A percentile compares a stretch with the other conserved stretches of the same genome.
These are phyloP conservation scores for Cardamine chenopodiifolia DNA, from an alignment of 345 rosid species.

Conservation along the genomic window DNA sequence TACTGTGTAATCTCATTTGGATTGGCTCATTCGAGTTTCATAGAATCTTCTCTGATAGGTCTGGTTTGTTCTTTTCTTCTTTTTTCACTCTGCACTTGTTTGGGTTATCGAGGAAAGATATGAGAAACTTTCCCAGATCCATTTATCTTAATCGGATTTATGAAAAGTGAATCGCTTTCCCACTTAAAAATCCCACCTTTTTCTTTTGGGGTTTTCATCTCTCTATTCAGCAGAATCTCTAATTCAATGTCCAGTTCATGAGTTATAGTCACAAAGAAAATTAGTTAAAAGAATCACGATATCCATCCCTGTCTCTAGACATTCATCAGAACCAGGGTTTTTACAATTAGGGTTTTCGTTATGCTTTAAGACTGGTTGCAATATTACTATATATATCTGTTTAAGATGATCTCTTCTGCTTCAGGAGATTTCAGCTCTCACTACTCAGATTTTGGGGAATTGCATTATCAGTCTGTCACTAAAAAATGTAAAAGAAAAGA, in stretches of 20 bases:
- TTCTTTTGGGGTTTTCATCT: background rate
- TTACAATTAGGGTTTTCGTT: constrained; percentile 35
- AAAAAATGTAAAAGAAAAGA: background rate
- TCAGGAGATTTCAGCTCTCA: background rate
- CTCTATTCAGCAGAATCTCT: constrained; percentile 16
- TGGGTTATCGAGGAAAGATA: background rate
- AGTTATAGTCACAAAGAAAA: background rate
- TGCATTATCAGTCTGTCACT: too few relatives aligned
- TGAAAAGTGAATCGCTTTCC: constrained; percentile 19
- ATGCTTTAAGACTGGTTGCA: constrained; percentile 36
- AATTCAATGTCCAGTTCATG: background rate
- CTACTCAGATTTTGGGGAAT: background rate
- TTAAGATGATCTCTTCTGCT: constrained; percentile 3
- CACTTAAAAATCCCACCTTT: constrained; percentile 24
- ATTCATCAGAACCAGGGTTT: background rate
- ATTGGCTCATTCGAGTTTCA: background rate
- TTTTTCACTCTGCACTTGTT: constrained; percentile 12
- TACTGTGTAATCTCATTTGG: constrained; percentile 11
- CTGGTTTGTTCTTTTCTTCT: background rate
- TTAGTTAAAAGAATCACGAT: background rate
- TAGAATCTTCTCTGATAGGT: background rate
- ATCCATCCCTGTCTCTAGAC: background rate
- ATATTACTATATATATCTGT: constrained; percentile 9
- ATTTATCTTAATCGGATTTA: background rate
- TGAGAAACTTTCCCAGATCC: constrained; percentile 24